These are phyloP conservation scores for Mycosarcoma maydis DNA, from an alignment of 1,284 basidiomycete genomes.

Conservation along the genomic window DNA sequence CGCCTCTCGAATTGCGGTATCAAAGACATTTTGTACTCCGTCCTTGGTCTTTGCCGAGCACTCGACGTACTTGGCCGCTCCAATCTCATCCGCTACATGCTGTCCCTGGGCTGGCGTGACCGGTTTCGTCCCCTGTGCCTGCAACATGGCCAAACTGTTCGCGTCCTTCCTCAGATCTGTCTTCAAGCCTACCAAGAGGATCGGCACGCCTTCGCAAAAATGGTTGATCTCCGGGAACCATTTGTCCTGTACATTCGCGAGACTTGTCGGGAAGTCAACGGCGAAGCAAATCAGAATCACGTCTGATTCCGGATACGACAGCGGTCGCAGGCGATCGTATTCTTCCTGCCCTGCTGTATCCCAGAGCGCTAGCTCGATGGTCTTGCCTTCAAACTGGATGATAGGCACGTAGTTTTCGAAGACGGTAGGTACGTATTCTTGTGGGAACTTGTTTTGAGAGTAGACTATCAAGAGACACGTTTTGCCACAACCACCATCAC, in stretches of 20 bases:
- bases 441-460: slow-evolving; percentile 96
- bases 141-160: slow-evolving; percentile 87
- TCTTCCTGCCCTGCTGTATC: slow-evolving; percentile 93
- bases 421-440: slow-evolving; percentile 92
- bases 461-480: slow-evolving; percentile 80
- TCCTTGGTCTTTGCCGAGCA: slow-evolving; percentile 90
- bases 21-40: slow-evolving; percentile 92
- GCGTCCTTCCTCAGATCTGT: slow-evolving; percentile 82
- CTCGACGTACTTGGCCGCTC: slow-evolving; percentile 88
- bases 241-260: slow-evolving; percentile 95
- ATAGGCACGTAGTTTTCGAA: slow-evolving; percentile 90
- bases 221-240: slow-evolving; percentile 98
- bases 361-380: slow-evolving; percentile 91
- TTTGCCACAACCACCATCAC: slow-evolving; percentile 80
- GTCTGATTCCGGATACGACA: slow-evolving; percentile 89
- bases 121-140: slow-evolving; percentile 87
- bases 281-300: slow-evolving; percentile 94
- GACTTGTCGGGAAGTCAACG: slow-evolving; percentile 87
- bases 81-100: slow-evolving; percentile 86
- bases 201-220: slow-evolving; percentile 92
- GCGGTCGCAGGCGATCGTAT: slow-evolving; percentile 70
- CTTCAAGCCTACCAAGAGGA: slow-evolving; percentile 93
- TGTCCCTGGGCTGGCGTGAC: slow-evolving; percentile 74
- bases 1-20: slow-evolving; percentile 85
- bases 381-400: slow-evolving; percentile 88